Percentiles rank a stretch among this genome's conserved stretches.
Conservation (phyloP, 148 eudicot genomes). For the Chenopodium quinoa region DNA sequence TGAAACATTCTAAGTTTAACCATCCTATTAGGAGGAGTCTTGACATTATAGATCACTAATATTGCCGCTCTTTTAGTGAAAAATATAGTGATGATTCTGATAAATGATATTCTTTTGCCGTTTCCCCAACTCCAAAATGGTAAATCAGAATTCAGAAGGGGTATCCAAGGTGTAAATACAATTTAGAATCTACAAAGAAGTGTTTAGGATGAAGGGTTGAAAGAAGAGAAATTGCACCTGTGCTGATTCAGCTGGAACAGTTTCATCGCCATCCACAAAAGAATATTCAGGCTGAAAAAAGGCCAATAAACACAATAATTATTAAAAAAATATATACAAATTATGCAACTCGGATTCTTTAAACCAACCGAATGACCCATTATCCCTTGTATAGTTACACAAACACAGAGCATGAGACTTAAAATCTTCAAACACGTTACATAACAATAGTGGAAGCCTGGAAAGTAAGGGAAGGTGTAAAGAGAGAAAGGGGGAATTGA, state of each 20-base stretch:
- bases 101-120: background rate
- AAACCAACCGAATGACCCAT: background rate
- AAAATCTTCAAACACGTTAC: too few species aligned
- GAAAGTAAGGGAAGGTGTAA: too few species aligned
- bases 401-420: too few species aligned
- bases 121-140: background rate
- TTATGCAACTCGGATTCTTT: background rate
- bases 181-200: background rate
- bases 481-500: too few species aligned
- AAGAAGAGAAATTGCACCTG: constrained; percentile 37
- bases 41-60: background rate
- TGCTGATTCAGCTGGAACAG: constrained; percentile 88
- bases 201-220: background rate
- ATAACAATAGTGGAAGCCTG: too few species aligned
- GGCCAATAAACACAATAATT: constrained; percentile 3
- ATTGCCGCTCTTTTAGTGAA: background rate
- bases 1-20: background rate
- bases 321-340: background rate
- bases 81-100: background rate
- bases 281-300: constrained; percentile 70
- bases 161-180: background rate
- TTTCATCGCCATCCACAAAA: constrained; percentile 85
- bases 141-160: background rate
- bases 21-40: background rate
- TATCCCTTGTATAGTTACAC: too few species aligned